These are phyloP conservation scores for Hymenotorrendiella dingleyae DNA, from an alignment of 2,329 filamentous ascomycete genomes.

Conservation along the genomic window DNA sequence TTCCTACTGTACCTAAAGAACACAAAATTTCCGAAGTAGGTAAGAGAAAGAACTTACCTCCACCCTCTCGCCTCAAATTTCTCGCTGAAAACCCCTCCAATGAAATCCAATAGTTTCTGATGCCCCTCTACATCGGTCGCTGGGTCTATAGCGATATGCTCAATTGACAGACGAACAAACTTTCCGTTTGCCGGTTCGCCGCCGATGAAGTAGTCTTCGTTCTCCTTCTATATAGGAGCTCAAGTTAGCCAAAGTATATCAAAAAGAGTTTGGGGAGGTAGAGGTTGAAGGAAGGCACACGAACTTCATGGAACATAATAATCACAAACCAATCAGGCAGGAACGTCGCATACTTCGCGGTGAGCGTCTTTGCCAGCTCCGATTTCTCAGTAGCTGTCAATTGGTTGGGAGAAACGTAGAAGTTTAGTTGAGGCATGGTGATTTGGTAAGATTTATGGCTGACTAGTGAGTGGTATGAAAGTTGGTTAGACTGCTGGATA, in stretches of 20 bases:
- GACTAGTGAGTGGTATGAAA: too few relatives aligned
- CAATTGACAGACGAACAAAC: slow-evolving; percentile 17
- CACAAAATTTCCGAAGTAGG: neutral
- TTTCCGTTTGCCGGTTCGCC: slow-evolving; percentile 12
- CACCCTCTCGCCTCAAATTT: slow-evolving; percentile 17
- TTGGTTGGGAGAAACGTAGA: slow-evolving; percentile 14
- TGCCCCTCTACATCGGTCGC: slow-evolving; percentile 1
- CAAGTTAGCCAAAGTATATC: neutral
- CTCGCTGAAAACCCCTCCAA: slow-evolving; percentile 13
- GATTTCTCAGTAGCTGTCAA: slow-evolving; percentile 13
- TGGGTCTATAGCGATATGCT: slow-evolving; percentile 19
- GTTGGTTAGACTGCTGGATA: too few relatives aligned
- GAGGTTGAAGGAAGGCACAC: neutral
- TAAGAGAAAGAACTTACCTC: slow-evolving; percentile 12
- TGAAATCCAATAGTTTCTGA: slow-evolving; percentile 10
- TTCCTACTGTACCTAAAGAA: neutral
- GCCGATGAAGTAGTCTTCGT: slow-evolving; percentile 11
- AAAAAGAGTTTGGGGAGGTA: neutral
- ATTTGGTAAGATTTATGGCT: too few relatives aligned
- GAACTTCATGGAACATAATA: slow-evolving; percentile 17
- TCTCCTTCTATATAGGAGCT: slow-evolving; percentile 1
- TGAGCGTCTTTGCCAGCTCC: slow-evolving; percentile 12
- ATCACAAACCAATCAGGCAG: slow-evolving; percentile 20
- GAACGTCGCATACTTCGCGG: slow-evolving; percentile 8
- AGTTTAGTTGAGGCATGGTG: slow-evolving; percentile 20